Base-by-base conservation (phyloP, 1,284 basidiomycete genomes). In the Ustilago curta region DNA sequence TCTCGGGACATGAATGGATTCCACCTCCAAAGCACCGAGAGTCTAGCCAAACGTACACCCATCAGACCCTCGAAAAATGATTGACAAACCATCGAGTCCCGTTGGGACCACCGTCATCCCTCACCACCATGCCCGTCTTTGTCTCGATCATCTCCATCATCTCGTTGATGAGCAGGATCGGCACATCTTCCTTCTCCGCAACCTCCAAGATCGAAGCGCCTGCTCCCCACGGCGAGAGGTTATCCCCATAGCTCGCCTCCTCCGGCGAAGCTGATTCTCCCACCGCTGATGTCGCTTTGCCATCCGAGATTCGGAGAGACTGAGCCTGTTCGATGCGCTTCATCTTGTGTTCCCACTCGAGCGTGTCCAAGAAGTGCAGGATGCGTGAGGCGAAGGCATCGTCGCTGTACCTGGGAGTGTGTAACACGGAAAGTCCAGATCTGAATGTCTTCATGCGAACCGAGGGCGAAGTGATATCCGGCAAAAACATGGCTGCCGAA, bases 371-470 rank as follows among this genome's bases (percentile, higher is more conserved):
- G 54, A 70, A 76, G 31, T 55, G 67, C 25, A 81, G 19, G 16
- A 80, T 59, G 37, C 81, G 70, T 12, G 62, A 62, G 27, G 76
- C 71, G 23, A 84, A 75, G 9, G 70, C 71, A 5, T 57, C 64
- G 32, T 78, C 76, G 42, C 65, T 71, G 62, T 76, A 84, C 11
- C 70, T 55, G 90, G 94, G 93, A 0, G 92, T 93, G 83, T 96
- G 93, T 0, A 98, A 88, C 43, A 97, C 93, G 5, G 88, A 88
- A 4, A 97, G 87, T 0, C 93, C 92, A 0, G 88, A 88, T 87
- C 88, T 85, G 78, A 97, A 91, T 4, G 88, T 89, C 37, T 93
- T 90, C 49, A 88, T 87, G 43, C 87, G 86, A 66, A 97, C 91
- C 0, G 89, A 87, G 0, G 93, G 93, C 12, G 86, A 81, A 0